phyloP scores from a whole-genome alignment of 2,329 filamentous ascomycete species.

The Stemphylium lycopersici region DNA sequence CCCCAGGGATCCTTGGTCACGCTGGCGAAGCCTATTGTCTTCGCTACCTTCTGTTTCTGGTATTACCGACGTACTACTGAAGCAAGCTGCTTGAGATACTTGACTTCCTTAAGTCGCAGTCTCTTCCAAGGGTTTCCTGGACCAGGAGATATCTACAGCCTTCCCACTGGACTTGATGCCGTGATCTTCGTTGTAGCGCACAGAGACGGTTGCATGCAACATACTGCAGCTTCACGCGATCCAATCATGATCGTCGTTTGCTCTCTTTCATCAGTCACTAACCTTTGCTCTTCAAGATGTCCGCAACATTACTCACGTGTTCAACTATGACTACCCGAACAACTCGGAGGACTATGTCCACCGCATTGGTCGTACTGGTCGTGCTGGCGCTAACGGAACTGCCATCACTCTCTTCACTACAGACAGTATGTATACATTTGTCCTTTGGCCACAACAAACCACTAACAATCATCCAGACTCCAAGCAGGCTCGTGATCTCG shows the following conservation, averaged over 20 bases:
- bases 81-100: slow-evolving; percentile 72
- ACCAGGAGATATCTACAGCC: slow-evolving; percentile 65
- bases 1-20: slow-evolving; percentile 85
- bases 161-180: slow-evolving; percentile 53
- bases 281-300: slow-evolving; percentile 90
- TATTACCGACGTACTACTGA: slow-evolving; percentile 69
- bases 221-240: slow-evolving; percentile 63
- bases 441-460: background rate
- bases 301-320: slow-evolving; percentile 99
- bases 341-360: slow-evolving; percentile 76
- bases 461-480: slow-evolving; percentile 53
- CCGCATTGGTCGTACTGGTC: slow-evolving; percentile 71
- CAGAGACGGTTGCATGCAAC: slow-evolving; percentile 63
- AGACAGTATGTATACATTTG: slow-evolving; percentile 77
- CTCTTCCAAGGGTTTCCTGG: slow-evolving; percentile 70
- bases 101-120: slow-evolving; percentile 77
- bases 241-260: slow-evolving; percentile 61
- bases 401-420: slow-evolving; percentile 99
- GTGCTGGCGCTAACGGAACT: slow-evolving; percentile 86
- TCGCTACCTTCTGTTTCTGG: slow-evolving; percentile 75
- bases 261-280: slow-evolving; percentile 67
- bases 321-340: slow-evolving; percentile 99
- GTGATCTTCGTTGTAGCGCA: slow-evolving; percentile 55
- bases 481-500: slow-evolving; percentile 86
- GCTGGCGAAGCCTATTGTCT: slow-evolving; percentile 73